Conservation (phyloP, 345 rosid species). For the Citrus unshiu region DNA sequence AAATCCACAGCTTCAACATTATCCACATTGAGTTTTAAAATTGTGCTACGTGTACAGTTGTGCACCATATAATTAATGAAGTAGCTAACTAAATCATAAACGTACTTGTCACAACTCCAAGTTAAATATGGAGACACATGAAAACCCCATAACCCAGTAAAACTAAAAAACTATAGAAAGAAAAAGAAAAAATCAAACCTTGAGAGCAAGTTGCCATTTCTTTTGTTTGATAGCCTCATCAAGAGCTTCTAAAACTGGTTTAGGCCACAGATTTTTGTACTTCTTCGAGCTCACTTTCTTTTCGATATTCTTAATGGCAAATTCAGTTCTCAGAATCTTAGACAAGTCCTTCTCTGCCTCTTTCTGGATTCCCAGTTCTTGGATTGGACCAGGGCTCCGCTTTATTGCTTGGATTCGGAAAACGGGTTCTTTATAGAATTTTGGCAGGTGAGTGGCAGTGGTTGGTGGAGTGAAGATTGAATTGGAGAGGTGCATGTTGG, state of each 20-base stretch:
- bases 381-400: conserved; percentile 17
- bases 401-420: conserved; percentile 15
- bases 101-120: background rate
- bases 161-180: background rate
- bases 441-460: conserved; percentile 29
- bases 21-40: background rate
- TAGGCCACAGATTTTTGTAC: conserved; percentile 73
- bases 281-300: conserved; percentile 68
- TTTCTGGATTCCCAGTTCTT: conserved; percentile 32
- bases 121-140: background rate
- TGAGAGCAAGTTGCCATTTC: conserved; percentile 64
- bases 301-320: conserved; percentile 63
- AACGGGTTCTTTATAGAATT: conserved; percentile 21
- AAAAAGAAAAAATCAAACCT: conserved; percentile 30
- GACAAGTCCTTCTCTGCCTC: conserved; percentile 57
- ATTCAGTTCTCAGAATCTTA: conserved; percentile 58
- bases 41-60: background rate
- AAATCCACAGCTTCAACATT: background rate
- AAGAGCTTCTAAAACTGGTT: conserved; percentile 81
- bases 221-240: conserved; percentile 61
- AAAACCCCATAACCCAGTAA: background rate
- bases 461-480: conserved; percentile 21
- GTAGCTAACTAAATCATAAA: background rate
- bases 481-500: background rate
- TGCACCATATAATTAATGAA: background rate